Evolutionary conservation across 1,139 yeast species (phyloP).

Genomic region (Debaryomyces subglobosus): DNA sequence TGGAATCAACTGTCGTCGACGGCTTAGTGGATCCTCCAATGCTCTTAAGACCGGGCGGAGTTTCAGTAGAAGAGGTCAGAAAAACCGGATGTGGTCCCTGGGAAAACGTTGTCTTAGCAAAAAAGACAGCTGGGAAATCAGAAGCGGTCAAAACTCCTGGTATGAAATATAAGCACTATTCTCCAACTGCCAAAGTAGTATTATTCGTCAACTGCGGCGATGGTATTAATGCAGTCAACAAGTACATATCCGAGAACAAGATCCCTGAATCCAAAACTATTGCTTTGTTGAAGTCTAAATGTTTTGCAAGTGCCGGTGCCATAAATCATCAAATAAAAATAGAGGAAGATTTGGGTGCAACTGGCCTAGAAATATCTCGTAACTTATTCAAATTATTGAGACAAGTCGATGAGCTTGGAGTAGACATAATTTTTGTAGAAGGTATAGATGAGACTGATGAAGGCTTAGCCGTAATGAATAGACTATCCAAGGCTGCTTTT

Average conservation of each 20-base stretch:
- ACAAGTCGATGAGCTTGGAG: slow-evolving; percentile 66
- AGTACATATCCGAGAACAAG: slow-evolving; percentile 27
- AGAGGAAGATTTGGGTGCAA: slow-evolving; percentile 55
- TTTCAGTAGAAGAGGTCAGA: slow-evolving; percentile 74
- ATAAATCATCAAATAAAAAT: slow-evolving; percentile 28
- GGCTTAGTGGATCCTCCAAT: slow-evolving; percentile 86
- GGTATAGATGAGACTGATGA: slow-evolving; percentile 71
- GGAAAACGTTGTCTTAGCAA: slow-evolving; percentile 65
- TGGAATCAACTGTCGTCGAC: slow-evolving; percentile 92
- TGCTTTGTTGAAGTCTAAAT: slow-evolving; percentile 51
- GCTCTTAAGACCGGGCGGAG: slow-evolving; percentile 91
- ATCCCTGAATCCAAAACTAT: slow-evolving; percentile 26
- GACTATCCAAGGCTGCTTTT: slow-evolving; percentile 84
- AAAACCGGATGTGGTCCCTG: slow-evolving; percentile 65
- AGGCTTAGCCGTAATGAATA: slow-evolving; percentile 93
- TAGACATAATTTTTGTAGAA: slow-evolving; percentile 71
- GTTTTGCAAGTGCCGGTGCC: slow-evolving; percentile 31
- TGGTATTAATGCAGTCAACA: slow-evolving; percentile 35
- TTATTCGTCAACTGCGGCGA: slow-evolving; percentile 59
- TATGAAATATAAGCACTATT: slow-evolving; percentile 94
- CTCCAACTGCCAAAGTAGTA: slow-evolving; percentile 84
- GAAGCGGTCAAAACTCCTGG: slow-evolving; percentile 94
- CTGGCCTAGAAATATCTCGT: slow-evolving; percentile 68
- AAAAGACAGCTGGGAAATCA: slow-evolving; percentile 60
- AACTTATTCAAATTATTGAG: slow-evolving; percentile 74